A percentile compares a stretch with the other conserved stretches of the same genome.
phyloP scores from a whole-genome alignment of 2,329 filamentous ascomycete genomes.

The Leptographium galeiforme region DNA sequence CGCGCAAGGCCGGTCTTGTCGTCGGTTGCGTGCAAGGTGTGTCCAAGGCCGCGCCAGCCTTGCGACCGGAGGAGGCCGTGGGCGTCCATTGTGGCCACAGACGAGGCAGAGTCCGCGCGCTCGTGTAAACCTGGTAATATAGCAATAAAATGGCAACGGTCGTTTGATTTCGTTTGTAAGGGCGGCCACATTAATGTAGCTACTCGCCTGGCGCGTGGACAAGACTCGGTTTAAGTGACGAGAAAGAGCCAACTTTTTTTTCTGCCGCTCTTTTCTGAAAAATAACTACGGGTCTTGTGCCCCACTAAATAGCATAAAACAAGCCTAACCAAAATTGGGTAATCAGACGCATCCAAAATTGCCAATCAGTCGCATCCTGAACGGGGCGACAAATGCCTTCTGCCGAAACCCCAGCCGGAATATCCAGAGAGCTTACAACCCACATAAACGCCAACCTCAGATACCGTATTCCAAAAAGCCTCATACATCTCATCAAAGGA shows the following conservation, averaged over 20 bases:
- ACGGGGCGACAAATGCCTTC: too few species aligned
- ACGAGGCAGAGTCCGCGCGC: neutral
- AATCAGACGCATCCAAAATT: too few species aligned
- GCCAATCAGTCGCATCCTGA: too few species aligned
- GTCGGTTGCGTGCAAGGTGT: constrained; percentile 67
- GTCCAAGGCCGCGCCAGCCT: constrained; percentile 81
- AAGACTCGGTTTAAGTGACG: too few species aligned
- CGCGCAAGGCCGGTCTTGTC: constrained; percentile 65
- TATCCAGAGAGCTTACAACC: too few species aligned
- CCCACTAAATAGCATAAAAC: neutral
- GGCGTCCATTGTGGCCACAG: constrained; percentile 54
- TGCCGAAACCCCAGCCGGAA: too few species aligned
- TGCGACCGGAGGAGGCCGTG: constrained; percentile 70
- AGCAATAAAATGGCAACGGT: too few species aligned
- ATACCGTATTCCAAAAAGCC: neutral
- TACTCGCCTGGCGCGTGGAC: too few species aligned
- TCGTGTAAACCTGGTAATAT: too few species aligned
- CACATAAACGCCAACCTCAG: too few species aligned
- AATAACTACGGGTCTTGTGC: neutral
- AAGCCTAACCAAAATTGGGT: too few species aligned
- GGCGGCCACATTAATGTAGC: neutral
- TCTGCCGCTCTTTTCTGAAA: neutral
- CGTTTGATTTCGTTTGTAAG: too few species aligned
- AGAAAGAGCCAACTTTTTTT: neutral
- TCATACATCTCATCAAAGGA: neutral